Evolutionary conservation across 495 filamentous ascomycete species (phyloP), one percentile per base, ranked within the genome.

Genomic region (Aspergillus ellipticus): DNA sequence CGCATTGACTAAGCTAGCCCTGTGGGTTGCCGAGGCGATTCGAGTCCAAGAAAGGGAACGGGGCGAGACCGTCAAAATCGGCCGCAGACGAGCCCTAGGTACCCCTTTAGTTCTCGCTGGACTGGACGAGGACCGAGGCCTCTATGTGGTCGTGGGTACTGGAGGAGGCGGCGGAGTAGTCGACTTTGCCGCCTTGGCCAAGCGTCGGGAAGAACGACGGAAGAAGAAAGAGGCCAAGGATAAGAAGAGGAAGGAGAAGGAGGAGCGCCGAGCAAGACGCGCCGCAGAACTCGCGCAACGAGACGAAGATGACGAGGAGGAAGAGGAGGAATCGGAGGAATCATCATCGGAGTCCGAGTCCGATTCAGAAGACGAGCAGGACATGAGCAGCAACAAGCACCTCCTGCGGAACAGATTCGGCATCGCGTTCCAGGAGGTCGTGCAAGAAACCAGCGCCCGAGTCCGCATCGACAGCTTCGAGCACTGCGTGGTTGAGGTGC

Each of bases 381-480:
- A 83, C 39, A 70, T 68, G 13, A 62, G 57, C 7, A 72, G 74
- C 29, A 79, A 82, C 39, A 81, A 81, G 50, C 85, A 88, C 20
- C 85, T 86, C 42, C 85, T 90, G 8, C 73, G 86, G 50, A 97
- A 97, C 70, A 83, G 85, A 45, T 98, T 98, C 61, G 95, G 93
- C 11, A 89, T 86, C 66, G 94, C 95, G 9, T 98, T 97, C 72
- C 91, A 96, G 66, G 92, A 96, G 64, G 95, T 97, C 7, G 89
- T 96, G 19, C 83, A 85, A 51, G 91, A 96, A 75, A 98, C 93
- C 37, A 92, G 85, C 57, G 89, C 92, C 4, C 77, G 92, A 15
- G 90, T 97, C 17, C 77, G 91, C 53, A 96, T 97, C 60, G 94
- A 98, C 68, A 92, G 88, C 72, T 98, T 98, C 70, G 95, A 98